Evolutionary conservation across 164 flowering plant genomes (phyloP).

Genomic region (Macadamia integrifolia): DNA sequence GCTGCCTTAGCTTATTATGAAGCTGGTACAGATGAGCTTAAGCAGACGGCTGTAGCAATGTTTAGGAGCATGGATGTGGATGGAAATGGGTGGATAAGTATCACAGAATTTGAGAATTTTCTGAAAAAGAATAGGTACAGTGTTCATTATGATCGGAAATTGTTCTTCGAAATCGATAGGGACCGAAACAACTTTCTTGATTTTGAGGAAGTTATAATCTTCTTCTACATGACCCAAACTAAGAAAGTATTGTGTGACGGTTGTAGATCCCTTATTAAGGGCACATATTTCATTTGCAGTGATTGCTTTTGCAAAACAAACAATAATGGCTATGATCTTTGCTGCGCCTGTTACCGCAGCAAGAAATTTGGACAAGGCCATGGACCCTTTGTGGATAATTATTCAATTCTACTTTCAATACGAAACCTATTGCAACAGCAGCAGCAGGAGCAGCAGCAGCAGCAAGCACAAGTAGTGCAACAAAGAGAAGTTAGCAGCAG

Average conservation of each 20-base stretch:
- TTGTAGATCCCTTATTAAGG: too few species aligned
- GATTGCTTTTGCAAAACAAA: background rate
- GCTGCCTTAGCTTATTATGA: background rate
- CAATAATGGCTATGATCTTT: background rate
- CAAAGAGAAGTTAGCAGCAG: too few species aligned
- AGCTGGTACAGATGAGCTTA: background rate
- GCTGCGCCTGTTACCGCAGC: background rate
- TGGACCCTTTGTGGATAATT: background rate
- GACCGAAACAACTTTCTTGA: background rate
- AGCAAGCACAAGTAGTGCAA: too few species aligned
- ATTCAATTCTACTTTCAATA: too few species aligned
- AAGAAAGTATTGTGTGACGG: background rate
- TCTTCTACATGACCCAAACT: constrained; percentile 3
- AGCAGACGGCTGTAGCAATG: background rate
- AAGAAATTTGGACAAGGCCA: background rate
- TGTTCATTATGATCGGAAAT: too few species aligned
- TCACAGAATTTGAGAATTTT: background rate
- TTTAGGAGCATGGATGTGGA: background rate
- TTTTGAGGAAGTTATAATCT: constrained; percentile 1
- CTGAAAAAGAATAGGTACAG: background rate
- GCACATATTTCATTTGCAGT: constrained; percentile 5
- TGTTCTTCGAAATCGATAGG: constrained; percentile 3
- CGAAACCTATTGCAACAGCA: too few species aligned
- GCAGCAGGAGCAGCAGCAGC: too few species aligned
- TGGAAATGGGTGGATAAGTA: background rate